Conservation (phyloP, 2,329 filamentous ascomycete species). For the Neonectria punicea region DNA sequence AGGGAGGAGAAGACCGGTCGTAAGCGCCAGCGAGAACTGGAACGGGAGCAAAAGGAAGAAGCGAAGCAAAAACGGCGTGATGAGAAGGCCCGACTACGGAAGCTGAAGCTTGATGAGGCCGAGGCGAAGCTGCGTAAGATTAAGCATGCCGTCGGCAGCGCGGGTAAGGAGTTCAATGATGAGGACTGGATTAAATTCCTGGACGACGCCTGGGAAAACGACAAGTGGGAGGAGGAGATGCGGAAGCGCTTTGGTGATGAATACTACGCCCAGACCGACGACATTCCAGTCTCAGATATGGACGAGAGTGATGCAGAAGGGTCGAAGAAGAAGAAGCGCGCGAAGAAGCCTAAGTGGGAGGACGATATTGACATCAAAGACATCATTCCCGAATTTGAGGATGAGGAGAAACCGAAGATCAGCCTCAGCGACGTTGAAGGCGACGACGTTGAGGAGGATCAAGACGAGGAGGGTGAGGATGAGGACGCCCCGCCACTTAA, state of each 20-base stretch:
- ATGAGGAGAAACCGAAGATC: slow-evolving; percentile 62
- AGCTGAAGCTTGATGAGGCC: slow-evolving; percentile 90
- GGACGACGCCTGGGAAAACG: slow-evolving; percentile 88
- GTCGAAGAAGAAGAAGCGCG: slow-evolving; percentile 55
- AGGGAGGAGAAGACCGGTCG: slow-evolving; percentile 82
- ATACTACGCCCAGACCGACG: slow-evolving; percentile 84
- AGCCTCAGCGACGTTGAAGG: slow-evolving; percentile 61
- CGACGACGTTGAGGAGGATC: slow-evolving; percentile 51
- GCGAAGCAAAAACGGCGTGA: slow-evolving; percentile 80
- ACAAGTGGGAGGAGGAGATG: slow-evolving; percentile 93
- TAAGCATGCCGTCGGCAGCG: slow-evolving; percentile 86
- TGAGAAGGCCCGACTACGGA: slow-evolving; percentile 85
- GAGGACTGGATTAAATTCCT: slow-evolving; percentile 88
- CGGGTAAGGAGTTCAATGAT: slow-evolving; percentile 72
- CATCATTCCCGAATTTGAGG: slow-evolving; percentile 85
- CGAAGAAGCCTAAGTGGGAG: slow-evolving; percentile 81
- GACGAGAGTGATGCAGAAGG: slow-evolving; percentile 71
- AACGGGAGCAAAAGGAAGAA: slow-evolving; percentile 80
- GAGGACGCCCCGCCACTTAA: slow-evolving; percentile 61
- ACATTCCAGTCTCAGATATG: slow-evolving; percentile 72
- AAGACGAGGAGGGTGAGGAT: slow-evolving; percentile 54
- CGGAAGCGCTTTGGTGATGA: slow-evolving; percentile 85
- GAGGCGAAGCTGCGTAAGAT: slow-evolving; percentile 89
- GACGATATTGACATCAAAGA: slow-evolving; percentile 98
- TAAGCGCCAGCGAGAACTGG: slow-evolving; percentile 81